phyloP scores from a whole-genome alignment of 805 yeast genomes.

The Candida tallmaniae region DNA sequence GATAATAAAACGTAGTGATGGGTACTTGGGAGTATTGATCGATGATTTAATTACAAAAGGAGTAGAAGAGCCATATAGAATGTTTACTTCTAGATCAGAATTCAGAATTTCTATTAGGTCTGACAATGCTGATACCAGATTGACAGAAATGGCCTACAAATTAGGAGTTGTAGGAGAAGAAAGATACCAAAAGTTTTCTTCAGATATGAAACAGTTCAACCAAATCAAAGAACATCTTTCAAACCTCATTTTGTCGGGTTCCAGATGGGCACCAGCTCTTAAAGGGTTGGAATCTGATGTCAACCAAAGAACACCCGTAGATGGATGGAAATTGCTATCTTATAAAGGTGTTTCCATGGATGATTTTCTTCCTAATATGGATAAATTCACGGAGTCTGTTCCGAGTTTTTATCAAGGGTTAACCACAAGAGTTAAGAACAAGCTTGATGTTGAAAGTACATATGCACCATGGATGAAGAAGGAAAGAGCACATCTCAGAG shows the following conservation, averaged over 20 bases:
- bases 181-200: slow-evolving; percentile 47
- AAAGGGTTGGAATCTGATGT: slow-evolving; percentile 47
- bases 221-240: slow-evolving; percentile 44
- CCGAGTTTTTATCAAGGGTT: slow-evolving; percentile 24
- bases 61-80: slow-evolving; percentile 93
- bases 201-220: slow-evolving; percentile 44
- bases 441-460: slow-evolving; percentile 73
- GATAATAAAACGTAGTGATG: slow-evolving; percentile 68
- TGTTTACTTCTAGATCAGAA: slow-evolving; percentile 96
- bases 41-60: slow-evolving; percentile 96
- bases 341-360: slow-evolving; percentile 40
- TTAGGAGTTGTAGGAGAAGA: slow-evolving; percentile 62
- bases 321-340: slow-evolving; percentile 69
- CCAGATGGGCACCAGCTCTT: slow-evolving; percentile 57
- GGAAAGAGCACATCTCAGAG: slow-evolving; percentile 66
- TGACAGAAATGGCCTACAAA: slow-evolving; percentile 64
- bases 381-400: slow-evolving; percentile 16
- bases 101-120: slow-evolving; percentile 86
- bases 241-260: slow-evolving; percentile 44
- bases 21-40: slow-evolving; percentile 85
- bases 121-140: slow-evolving; percentile 87
- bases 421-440: slow-evolving; percentile 43
- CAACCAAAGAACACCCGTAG: slow-evolving; percentile 30
- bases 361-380: slow-evolving; percentile 27
- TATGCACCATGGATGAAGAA: slow-evolving; percentile 76